Evolutionary conservation across 192 early-diverging fungal species (phyloP).

Genomic region (Lunasporangiospora selenospora): DNA sequence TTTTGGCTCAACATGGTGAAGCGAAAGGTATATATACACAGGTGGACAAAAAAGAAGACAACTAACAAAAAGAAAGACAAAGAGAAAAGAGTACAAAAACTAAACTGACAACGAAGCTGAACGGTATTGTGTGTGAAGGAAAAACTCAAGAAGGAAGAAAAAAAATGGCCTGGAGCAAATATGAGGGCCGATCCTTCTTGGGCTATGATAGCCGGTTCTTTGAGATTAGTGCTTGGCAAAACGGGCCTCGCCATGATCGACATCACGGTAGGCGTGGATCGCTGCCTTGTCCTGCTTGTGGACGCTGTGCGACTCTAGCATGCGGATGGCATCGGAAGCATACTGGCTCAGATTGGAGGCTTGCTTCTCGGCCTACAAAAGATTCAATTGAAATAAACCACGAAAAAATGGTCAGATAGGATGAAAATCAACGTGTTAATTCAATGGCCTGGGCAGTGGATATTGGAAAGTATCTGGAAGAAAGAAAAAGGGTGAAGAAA

Average conservation of each 20-base stretch:
- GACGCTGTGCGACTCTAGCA: conserved; percentile 38
- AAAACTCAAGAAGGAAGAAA: background rate
- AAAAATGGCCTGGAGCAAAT: too few species aligned
- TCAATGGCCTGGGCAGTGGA: too few species aligned
- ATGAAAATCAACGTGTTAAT: too few species aligned
- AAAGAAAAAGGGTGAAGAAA: too few species aligned
- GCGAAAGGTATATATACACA: background rate
- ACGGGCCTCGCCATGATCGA: conserved; percentile 39
- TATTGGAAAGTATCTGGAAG: too few species aligned
- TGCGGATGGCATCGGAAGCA: conserved; percentile 43
- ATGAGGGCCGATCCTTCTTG: background rate
- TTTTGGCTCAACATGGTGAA: too few species aligned
- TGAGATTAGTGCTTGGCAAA: conserved; percentile 43
- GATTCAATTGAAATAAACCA: too few species aligned
- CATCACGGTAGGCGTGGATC: conserved; percentile 33
- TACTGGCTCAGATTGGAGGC: conserved; percentile 34
- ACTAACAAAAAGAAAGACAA: background rate
- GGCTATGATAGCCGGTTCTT: too few species aligned
- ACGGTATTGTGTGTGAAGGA: too few species aligned
- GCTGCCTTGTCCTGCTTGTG: conserved; percentile 47
- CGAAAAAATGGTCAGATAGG: too few species aligned
- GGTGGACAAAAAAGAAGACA: background rate
- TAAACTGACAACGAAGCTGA: too few species aligned
- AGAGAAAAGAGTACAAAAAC: too few species aligned
- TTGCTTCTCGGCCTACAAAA: conserved; percentile 17